Evolutionary conservation across 2,329 filamentous ascomycete species (phyloP).

Genomic region (Ramichloridium luteum): DNA sequence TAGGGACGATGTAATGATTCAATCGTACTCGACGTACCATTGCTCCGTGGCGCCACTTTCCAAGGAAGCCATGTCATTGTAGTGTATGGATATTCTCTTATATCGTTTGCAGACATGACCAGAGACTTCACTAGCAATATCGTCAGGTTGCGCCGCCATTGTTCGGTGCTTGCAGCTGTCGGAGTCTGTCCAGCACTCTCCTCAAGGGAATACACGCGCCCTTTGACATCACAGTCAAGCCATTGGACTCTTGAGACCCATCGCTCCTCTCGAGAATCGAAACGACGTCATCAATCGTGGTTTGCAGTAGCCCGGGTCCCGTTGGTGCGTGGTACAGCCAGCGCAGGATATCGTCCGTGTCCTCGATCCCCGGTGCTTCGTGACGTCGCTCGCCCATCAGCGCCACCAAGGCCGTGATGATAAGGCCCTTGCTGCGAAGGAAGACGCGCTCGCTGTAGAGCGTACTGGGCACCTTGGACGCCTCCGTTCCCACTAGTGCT

Average conservation of each 20-base stretch:
- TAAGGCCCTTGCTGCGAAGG: constrained; percentile 15
- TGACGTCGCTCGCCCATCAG: constrained; percentile 20
- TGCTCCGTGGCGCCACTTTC: too few relatives aligned
- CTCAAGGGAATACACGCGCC: constrained; percentile 29
- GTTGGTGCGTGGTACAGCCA: constrained; percentile 37
- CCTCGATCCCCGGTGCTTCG: constrained; percentile 21
- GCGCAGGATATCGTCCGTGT: constrained; percentile 39
- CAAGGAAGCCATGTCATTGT: too few relatives aligned
- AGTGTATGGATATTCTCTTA: too few relatives aligned
- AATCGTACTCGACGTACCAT: too few relatives aligned
- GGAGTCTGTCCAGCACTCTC: constrained; percentile 29
- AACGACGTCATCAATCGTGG: constrained; percentile 32
- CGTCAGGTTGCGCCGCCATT: too few relatives aligned
- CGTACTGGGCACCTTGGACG: constrained; percentile 16
- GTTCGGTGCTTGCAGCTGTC: too few relatives aligned
- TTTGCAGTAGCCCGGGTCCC: constrained; percentile 30
- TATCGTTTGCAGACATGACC: too few relatives aligned
- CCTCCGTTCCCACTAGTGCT: constrained; percentile 25
- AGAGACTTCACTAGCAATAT: too few relatives aligned
- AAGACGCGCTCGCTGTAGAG: constrained; percentile 21
- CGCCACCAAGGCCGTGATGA: constrained; percentile 28
- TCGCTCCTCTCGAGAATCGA: constrained; percentile 31
- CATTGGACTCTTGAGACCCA: constrained; percentile 27
- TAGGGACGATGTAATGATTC: too few relatives aligned
- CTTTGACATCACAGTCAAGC: constrained; percentile 35